Conservation (phyloP, 805 yeast genomes). For the Candida boidinii region DNA sequence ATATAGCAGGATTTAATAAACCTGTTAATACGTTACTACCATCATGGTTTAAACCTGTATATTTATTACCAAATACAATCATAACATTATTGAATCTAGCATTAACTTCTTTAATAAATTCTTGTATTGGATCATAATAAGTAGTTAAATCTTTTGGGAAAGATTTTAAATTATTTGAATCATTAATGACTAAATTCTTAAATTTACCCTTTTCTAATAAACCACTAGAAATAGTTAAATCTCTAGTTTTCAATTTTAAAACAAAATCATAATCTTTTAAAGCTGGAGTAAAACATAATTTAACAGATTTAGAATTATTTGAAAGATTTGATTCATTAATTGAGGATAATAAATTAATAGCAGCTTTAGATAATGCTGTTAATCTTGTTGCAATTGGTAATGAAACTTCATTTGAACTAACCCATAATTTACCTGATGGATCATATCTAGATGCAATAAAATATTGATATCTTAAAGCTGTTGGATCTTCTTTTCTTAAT, state of each 20-base stretch:
- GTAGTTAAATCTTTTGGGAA: slow-evolving; percentile 29
- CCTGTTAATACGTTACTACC: slow-evolving; percentile 66
- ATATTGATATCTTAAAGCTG: slow-evolving; percentile 67
- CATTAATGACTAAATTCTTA: slow-evolving; percentile 46
- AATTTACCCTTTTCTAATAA: slow-evolving; percentile 43
- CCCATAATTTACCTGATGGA: slow-evolving; percentile 82
- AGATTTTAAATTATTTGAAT: slow-evolving; percentile 26
- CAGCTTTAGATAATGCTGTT: slow-evolving; percentile 79
- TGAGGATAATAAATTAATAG: slow-evolving; percentile 40
- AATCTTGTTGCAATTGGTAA: slow-evolving; percentile 80
- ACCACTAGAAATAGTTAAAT: slow-evolving; percentile 44
- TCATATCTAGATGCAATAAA: slow-evolving; percentile 81
- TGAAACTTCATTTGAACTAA: slow-evolving; percentile 28
- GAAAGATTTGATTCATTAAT: slow-evolving; percentile 24
- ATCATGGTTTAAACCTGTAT: slow-evolving; percentile 42
- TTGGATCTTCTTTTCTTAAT: slow-evolving; percentile 72
- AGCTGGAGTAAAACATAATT: slow-evolving; percentile 70
- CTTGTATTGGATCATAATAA: slow-evolving; percentile 50
- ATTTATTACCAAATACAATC: slow-evolving; percentile 58
- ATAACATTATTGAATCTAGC: slow-evolving; percentile 58
- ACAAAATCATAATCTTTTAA: slow-evolving; percentile 78
- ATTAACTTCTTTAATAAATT: slow-evolving; percentile 51
- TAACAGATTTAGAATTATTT: slow-evolving; percentile 32
- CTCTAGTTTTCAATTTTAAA: slow-evolving; percentile 39
- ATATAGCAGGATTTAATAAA: slow-evolving; percentile 57